Conservation (phyloP, 805 yeast species). For the Kregervanrija pseudodelftensis region DNA sequence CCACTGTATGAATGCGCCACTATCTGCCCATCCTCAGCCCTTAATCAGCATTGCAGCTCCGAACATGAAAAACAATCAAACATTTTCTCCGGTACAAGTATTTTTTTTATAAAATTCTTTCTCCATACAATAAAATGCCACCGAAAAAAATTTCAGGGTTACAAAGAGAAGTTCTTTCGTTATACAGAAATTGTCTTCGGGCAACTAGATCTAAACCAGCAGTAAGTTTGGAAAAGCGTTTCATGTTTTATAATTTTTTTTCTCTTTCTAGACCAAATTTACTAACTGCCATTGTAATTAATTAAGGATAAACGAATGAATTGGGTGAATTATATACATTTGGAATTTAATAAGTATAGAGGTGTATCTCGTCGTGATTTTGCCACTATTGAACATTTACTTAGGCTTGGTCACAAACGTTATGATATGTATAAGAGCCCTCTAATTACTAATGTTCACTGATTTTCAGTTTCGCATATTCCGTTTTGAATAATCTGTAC, state of each 20-base stretch:
- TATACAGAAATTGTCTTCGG: slow-evolving; percentile 43
- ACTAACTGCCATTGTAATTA: too few species aligned
- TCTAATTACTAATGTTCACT: slow-evolving; percentile 61
- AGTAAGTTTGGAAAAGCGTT: slow-evolving; percentile 18
- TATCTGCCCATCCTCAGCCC: too few species aligned
- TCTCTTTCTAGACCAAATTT: too few species aligned
- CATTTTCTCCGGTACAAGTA: too few species aligned
- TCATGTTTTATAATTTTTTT: too few species aligned
- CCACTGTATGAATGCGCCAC: too few species aligned
- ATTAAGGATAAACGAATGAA: slow-evolving; percentile 23
- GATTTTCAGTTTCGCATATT: neutral
- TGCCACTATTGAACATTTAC: slow-evolving; percentile 74
- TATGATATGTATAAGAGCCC: slow-evolving; percentile 67
- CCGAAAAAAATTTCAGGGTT: slow-evolving; percentile 33
- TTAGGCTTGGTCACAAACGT: slow-evolving; percentile 68
- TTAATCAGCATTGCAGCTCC: too few species aligned
- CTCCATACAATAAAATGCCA: neutral
- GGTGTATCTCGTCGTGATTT: slow-evolving; percentile 69
- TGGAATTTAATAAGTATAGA: slow-evolving; percentile 57
- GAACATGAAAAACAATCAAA: too few species aligned
- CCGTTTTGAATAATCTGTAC: neutral
- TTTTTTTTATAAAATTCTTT: too few species aligned
- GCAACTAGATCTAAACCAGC: slow-evolving; percentile 33
- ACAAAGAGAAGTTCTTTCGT: slow-evolving; percentile 43
- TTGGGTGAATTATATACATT: slow-evolving; percentile 28